phyloP scores from a whole-genome alignment of 75 land plant species.

The Adiantum capillusveneris region DNA sequence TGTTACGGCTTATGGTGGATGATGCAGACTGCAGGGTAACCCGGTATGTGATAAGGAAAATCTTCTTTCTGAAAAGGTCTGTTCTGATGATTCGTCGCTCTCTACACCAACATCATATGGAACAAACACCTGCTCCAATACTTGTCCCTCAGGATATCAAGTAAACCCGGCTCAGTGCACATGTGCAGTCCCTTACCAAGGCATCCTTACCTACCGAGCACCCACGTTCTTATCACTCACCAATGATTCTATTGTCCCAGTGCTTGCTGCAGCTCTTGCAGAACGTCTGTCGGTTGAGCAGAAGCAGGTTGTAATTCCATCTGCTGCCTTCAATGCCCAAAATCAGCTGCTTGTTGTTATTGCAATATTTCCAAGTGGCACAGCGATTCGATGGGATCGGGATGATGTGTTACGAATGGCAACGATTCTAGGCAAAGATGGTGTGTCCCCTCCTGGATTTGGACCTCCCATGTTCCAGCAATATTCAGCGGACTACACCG shows the following conservation, averaged over 20 bases:
- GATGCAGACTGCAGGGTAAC: background rate
- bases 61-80: no score
- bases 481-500: background rate
- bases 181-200: background rate
- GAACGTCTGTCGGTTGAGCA: background rate
- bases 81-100: background rate
- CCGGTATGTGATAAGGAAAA: background rate
- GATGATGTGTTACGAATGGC: background rate
- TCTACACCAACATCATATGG: background rate
- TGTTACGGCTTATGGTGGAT: no score
- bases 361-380: background rate
- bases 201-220: background rate
- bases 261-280: background rate
- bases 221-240: background rate
- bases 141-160: constrained; percentile 4
- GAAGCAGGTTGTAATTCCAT: background rate
- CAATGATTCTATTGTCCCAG: background rate
- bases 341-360: background rate
- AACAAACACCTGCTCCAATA: background rate
- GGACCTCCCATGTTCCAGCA: background rate
- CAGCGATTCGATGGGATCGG: background rate
- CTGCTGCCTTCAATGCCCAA: background rate
- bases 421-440: background rate
- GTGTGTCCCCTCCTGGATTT: background rate
- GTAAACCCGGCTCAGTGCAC: background rate